phyloP scores from a whole-genome alignment of 2,329 filamentous ascomycete genomes.

The Mollisia scopiformis region DNA sequence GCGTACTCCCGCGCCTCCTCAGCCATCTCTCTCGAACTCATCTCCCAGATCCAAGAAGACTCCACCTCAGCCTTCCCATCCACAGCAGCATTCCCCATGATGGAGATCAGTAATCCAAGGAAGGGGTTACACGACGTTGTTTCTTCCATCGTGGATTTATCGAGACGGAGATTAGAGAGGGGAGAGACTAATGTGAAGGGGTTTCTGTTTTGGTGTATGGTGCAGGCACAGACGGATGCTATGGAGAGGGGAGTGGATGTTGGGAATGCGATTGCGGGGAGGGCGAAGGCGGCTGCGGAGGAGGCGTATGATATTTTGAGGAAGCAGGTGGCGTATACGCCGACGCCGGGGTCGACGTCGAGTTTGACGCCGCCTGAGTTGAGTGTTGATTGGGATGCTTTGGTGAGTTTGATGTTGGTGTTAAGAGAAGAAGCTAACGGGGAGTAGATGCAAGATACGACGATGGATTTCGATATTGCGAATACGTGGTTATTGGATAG shows the following conservation, averaged over 20 bases:
- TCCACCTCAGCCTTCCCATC: too few relatives aligned
- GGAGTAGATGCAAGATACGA: conserved; percentile 7
- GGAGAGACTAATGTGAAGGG: conserved; percentile 49
- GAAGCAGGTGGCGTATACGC: not conserved
- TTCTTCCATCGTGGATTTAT: conserved; percentile 27
- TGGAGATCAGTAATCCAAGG: conserved; percentile 11
- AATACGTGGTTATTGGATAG: conserved; percentile 11
- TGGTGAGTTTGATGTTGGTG: not conserved
- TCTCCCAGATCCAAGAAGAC: conserved; percentile 19
- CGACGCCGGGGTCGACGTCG: not conserved
- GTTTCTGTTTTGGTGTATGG: conserved; percentile 43
- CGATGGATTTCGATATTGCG: conserved; percentile 11
- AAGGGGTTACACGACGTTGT: not conserved
- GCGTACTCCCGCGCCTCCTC: conserved; percentile 43
- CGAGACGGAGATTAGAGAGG: not conserved
- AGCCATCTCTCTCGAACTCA: conserved; percentile 49
- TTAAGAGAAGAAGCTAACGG: not conserved
- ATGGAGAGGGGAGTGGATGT: conserved; percentile 12
- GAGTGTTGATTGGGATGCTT: conserved; percentile 6
- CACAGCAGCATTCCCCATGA: too few relatives aligned
- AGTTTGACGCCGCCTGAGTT: not conserved
- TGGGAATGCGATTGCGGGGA: not conserved
- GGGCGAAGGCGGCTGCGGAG: not conserved
- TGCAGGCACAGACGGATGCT: conserved; percentile 42
- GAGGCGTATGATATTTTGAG: not conserved